Conservation (phyloP, 306 rosid species). For the Medicago ruthenica region DNA sequence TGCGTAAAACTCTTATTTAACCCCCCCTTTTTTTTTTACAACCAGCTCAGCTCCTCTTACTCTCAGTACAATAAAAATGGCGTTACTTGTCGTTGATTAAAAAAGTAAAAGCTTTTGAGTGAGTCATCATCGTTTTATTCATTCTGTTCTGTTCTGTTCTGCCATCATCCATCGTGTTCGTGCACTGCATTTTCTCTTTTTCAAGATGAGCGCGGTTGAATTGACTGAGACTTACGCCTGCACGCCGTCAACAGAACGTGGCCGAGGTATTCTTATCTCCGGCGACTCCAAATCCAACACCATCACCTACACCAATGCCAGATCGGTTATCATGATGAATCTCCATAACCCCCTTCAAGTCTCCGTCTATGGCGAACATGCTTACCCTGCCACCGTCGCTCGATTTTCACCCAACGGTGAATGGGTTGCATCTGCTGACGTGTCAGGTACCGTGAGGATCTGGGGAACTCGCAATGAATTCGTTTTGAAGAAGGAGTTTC, state of each 20-base stretch:
- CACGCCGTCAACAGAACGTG: conserved; percentile 85
- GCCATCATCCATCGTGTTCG: too few relatives aligned
- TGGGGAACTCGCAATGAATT: conserved; percentile 87
- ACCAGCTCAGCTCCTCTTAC: too few relatives aligned
- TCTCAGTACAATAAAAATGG: too few relatives aligned
- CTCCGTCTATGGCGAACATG: conserved; percentile 87
- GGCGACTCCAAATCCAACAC: conserved; percentile 77
- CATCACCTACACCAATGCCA: conserved; percentile 77
- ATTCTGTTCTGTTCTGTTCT: too few relatives aligned
- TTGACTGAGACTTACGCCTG: conserved; percentile 82
- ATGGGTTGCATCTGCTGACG: conserved; percentile 96
- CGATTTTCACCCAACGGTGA: conserved; percentile 91
- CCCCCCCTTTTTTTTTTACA: too few relatives aligned
- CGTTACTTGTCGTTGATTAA: too few relatives aligned
- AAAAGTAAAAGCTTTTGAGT: too few relatives aligned
- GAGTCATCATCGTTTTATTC: too few relatives aligned
- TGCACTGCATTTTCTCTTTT: too few relatives aligned
- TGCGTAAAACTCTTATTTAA: too few relatives aligned
- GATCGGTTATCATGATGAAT: conserved; percentile 79
- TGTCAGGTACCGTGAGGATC: conserved; percentile 83
- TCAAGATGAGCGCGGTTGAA: conserved; percentile 47
- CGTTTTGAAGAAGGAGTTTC: conserved; percentile 91
- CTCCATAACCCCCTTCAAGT: conserved; percentile 84
- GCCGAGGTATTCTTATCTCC: conserved; percentile 92
- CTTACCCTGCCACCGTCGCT: conserved; percentile 85